phyloP scores from a whole-genome alignment of 73 alveolate species.

The Paramecium primaurelia region DNA sequence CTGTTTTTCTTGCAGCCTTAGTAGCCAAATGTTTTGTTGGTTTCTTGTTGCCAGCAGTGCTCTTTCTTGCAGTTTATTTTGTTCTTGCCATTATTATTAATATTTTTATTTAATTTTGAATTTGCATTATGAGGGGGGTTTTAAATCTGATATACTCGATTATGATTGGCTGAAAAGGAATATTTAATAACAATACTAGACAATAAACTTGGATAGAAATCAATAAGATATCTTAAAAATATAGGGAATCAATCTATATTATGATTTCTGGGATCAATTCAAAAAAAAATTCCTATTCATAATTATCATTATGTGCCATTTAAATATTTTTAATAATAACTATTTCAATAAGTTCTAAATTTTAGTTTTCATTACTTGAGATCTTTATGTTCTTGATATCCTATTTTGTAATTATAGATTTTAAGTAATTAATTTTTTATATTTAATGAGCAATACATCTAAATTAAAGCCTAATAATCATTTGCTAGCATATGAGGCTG shows the following conservation, averaged over 20 bases:
- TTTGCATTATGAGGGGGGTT: slow-evolving; percentile 15
- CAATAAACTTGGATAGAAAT: background rate
- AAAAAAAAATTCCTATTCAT: background rate
- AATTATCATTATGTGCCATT: background rate
- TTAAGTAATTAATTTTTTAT: background rate
- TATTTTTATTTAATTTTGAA: slow-evolving; percentile 30
- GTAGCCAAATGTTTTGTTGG: slow-evolving; percentile 88
- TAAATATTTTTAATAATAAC: background rate
- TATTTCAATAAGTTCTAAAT: background rate
- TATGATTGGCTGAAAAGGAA: slow-evolving; percentile 17
- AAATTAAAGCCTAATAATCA: background rate
- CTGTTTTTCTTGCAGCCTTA: slow-evolving; percentile 85
- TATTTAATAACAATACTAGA: background rate
- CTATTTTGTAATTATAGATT: background rate
- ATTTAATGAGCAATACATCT: background rate
- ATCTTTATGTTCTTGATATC: background rate
- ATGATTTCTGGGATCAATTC: background rate
- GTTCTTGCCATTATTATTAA: slow-evolving; percentile 89
- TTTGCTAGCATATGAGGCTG: background rate
- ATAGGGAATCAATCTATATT: background rate
- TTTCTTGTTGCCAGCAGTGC: slow-evolving; percentile 87
- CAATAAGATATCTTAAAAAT: background rate
- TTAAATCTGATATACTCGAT: background rate
- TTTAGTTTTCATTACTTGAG: background rate
- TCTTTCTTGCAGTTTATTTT: slow-evolving; percentile 92